These are phyloP conservation scores for Tulasnella sp. DNA, from an alignment of 768 basidiomycete species.

Conservation along the genomic window DNA sequence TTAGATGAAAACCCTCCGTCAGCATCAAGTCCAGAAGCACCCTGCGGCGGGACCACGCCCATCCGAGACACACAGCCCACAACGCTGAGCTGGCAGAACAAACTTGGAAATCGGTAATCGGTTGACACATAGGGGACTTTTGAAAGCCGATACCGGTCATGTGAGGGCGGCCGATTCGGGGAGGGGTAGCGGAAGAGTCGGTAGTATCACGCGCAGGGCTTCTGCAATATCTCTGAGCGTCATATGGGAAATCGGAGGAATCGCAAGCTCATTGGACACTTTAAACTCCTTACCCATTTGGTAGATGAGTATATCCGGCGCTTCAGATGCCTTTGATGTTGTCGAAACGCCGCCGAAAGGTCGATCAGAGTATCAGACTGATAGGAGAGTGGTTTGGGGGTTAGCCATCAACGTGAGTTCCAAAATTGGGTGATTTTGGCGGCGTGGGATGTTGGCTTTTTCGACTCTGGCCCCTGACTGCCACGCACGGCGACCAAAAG, in stretches of 20 bases:
- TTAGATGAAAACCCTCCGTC: neutral
- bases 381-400: neutral
- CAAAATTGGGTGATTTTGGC: neutral
- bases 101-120: neutral
- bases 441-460: neutral
- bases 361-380: neutral
- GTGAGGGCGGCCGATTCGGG: neutral
- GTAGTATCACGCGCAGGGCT: neutral
- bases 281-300: neutral
- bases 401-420: neutral
- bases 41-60: neutral
- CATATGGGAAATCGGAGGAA: slow-evolving; percentile 1
- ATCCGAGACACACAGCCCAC: neutral
- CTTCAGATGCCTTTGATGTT: neutral
- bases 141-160: neutral
- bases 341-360: neutral
- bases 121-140: neutral
- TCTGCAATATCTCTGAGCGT: neutral
- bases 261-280: neutral
- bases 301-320: neutral
- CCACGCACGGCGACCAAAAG: neutral
- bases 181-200: neutral
- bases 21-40: neutral
- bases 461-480: neutral
- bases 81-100: neutral